A percentile compares a stretch with the other conserved stretches of the same genome.
Conservation (phyloP, 352 stramenopile species). For the Globisporangium takayamanum region DNA sequence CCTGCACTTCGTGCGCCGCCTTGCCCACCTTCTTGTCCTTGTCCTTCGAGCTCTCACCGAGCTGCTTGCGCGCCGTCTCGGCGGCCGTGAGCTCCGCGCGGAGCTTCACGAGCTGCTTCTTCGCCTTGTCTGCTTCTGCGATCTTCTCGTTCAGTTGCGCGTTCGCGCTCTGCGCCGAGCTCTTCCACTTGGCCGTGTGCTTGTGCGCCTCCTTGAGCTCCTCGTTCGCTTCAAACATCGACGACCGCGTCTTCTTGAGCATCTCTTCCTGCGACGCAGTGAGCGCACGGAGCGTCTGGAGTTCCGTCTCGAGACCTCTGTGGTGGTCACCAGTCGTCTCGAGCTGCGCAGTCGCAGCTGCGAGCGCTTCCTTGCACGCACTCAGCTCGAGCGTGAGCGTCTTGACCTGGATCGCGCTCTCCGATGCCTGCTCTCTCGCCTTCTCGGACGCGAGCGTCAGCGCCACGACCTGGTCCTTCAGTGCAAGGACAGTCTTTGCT, state of each 20-base stretch:
- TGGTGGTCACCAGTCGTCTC: conserved; percentile 26
- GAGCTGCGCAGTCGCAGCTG: conserved; percentile 26
- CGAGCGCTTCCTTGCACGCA: conserved; percentile 23
- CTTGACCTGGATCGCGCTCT: conserved; percentile 25
- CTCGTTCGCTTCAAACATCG: conserved; percentile 61
- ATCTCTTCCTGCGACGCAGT: conserved; percentile 48
- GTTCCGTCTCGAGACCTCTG: conserved; percentile 23
- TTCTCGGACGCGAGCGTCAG: conserved; percentile 38
- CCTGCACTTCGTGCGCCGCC: conserved; percentile 44
- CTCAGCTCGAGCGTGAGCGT: conserved; percentile 32
- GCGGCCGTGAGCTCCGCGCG: conserved; percentile 38
- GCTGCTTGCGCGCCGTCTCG: conserved; percentile 40
- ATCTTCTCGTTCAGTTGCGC: conserved; percentile 58
- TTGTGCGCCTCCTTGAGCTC: conserved; percentile 72
- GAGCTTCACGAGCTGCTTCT: conserved; percentile 54
- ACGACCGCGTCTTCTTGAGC: conserved; percentile 63
- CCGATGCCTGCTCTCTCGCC: conserved; percentile 21
- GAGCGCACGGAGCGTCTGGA: conserved; percentile 35
- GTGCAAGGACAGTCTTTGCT: conserved; percentile 20
- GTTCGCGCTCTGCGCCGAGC: conserved; percentile 53
- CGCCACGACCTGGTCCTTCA: conserved; percentile 51
- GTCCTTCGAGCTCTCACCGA: conserved; percentile 47
- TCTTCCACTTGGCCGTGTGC: conserved; percentile 68
- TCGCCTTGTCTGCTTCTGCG: conserved; percentile 51
- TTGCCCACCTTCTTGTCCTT: conserved; percentile 70